phyloP scores from a whole-genome alignment of 192 early-diverging fungal species.

The Phycomyces nitens region DNA sequence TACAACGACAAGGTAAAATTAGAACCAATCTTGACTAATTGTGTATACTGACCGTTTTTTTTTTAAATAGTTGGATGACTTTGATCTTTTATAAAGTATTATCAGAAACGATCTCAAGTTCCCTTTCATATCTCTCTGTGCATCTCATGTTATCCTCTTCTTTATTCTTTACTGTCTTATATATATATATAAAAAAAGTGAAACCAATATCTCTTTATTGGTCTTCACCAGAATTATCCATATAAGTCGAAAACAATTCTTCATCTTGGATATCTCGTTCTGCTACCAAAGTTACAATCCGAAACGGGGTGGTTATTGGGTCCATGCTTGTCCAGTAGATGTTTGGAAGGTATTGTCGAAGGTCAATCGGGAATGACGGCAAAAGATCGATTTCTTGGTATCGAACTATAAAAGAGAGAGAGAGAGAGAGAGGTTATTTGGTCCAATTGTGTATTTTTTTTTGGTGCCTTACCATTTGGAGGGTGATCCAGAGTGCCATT shows the following conservation, averaged over 20 bases:
- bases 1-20: slow-evolving; percentile 77
- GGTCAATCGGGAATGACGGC: slow-evolving; percentile 23
- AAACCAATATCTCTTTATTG: too few relatives aligned
- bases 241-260: slow-evolving; percentile 47
- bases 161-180: neutral
- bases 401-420: slow-evolving; percentile 19
- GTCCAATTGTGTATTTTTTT: too few relatives aligned
- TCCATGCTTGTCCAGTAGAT: slow-evolving; percentile 35
- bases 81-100: slow-evolving; percentile 69
- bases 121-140: neutral
- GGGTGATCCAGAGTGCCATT: slow-evolving; percentile 30
- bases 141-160: neutral
- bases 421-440: neutral
- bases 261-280: slow-evolving; percentile 32
- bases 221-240: slow-evolving; percentile 19
- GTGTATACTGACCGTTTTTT: too few relatives aligned
- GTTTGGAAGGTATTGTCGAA: slow-evolving; percentile 45
- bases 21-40: too few relatives aligned
- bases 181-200: neutral
- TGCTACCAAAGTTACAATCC: slow-evolving; percentile 36
- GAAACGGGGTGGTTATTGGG: slow-evolving; percentile 22
- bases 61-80: slow-evolving; percentile 72
- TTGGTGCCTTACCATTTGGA: slow-evolving; percentile 32
- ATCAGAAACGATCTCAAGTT: neutral
- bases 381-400: slow-evolving; percentile 47